Evolutionary conservation across 2,329 filamentous ascomycete genomes (phyloP), one percentile per base, ranked within the genome.

Genomic region (Fusarium brachygibbosum): DNA sequence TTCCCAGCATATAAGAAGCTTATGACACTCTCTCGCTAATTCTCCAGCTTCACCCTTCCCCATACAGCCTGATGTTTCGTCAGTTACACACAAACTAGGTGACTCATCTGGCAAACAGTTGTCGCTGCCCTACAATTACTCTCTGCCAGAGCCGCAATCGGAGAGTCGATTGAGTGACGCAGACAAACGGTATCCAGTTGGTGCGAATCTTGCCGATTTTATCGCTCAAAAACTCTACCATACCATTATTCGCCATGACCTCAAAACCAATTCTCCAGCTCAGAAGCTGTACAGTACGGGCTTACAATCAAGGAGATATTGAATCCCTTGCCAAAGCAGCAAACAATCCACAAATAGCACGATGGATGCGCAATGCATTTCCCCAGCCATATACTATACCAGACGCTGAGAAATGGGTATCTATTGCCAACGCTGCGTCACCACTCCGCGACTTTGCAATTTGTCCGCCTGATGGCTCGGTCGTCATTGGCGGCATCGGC

Each of bases 391-490:
- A 50, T 7, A 35, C 9, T 12, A 21, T 17, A 17, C 0, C 31
- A 19, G 54, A 57, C n/a, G 44, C 44, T n/a, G 13, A 41, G 13
- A 41, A 50, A 16, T 57, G 54, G 44, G 48, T 57, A 19, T 49
- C 29, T 6, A 41, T 57, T 16, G 37, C 45, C 5, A 50, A 50
- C 2, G 16, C 54, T 2, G 5, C 31, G 7, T 35, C 45, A 2
- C 54, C 28, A 11, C 13, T 19, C 9, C 54, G 5, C 2, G 21
- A 57, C 54, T 57, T 57, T 14, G 45, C 54, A 29, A 49, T 57
- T 5, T 50, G 35, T n/a, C 0, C 31, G 0, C 35, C 19, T 0
- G 21, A 42, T 4, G 16, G 29, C 4, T 16, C 2, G 19, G 8
- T 7, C 4, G 28, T 57, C 17, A 57, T 57, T 11, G 54, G 54